Percentiles rank a stretch among this genome's conserved stretches.
Evolutionary conservation across 2,329 filamentous ascomycete genomes (phyloP).

Genomic region (Xylariaceae sp.): DNA sequence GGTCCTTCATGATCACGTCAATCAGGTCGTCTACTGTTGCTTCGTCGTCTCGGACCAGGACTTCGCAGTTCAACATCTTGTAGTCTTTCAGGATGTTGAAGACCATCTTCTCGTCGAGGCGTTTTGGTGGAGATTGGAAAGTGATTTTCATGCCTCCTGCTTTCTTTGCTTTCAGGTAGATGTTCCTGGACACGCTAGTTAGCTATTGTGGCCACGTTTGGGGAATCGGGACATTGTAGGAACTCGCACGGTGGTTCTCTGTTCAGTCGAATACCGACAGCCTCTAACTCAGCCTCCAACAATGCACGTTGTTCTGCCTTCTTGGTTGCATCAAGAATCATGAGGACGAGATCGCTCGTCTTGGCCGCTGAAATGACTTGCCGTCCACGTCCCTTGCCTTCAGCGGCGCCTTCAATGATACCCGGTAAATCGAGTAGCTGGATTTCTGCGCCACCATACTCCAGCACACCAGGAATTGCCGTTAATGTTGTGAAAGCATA

Average conservation of each 20-base stretch:
- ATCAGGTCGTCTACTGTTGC: constrained; percentile 98
- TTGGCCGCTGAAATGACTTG: constrained; percentile 98
- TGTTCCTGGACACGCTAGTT: constrained; percentile 59
- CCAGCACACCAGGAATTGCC: constrained; percentile 92
- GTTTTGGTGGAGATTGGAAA: constrained; percentile 83
- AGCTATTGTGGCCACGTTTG: background rate
- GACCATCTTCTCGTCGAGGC: constrained; percentile 95
- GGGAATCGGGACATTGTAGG: background rate
- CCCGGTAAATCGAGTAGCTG: constrained; percentile 95
- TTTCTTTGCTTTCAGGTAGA: constrained; percentile 94
- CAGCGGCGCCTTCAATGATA: constrained; percentile 94
- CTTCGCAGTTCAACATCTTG: constrained; percentile 97
- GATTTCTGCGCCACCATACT: constrained; percentile 97
- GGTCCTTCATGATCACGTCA: constrained; percentile 98
- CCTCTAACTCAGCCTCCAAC: constrained; percentile 87
- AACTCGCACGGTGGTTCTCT: constrained; percentile 73
- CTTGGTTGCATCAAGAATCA: constrained; percentile 97
- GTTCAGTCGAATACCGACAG: constrained; percentile 92
- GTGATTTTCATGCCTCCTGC: constrained; percentile 99
- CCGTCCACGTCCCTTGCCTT: constrained; percentile 90
- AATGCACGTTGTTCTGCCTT: constrained; percentile 86
- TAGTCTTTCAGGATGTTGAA: constrained; percentile 98
- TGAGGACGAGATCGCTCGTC: constrained; percentile 94
- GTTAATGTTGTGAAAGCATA: constrained; percentile 98
- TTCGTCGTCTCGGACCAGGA: constrained; percentile 90